Conservation (phyloP, 2,329 filamentous ascomycete species). For the Pseudofabraea citricarpa region DNA sequence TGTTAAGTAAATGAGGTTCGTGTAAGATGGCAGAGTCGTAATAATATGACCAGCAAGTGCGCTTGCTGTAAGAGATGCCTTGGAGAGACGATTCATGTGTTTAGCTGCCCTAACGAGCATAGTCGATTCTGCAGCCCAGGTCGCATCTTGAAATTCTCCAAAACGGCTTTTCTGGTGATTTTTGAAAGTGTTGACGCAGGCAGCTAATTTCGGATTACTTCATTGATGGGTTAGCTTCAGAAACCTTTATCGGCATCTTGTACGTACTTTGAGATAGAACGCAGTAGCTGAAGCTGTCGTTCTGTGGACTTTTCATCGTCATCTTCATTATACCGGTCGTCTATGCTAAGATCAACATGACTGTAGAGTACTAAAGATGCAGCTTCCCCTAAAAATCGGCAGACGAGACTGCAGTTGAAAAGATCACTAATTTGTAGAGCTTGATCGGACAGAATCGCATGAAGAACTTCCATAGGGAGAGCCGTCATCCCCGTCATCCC, state of each 20-base stretch:
- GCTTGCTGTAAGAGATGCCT: slow-evolving; percentile 4
- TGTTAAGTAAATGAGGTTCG: slow-evolving; percentile 3
- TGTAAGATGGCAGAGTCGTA: slow-evolving; percentile 5
- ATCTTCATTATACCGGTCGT: background rate
- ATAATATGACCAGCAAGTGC: slow-evolving; percentile 6
- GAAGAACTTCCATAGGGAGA: slow-evolving; percentile 6
- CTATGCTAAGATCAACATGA: background rate
- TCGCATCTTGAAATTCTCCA: background rate
- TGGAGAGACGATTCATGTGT: slow-evolving; percentile 6
- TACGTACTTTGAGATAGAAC: slow-evolving; percentile 6
- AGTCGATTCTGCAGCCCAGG: background rate
- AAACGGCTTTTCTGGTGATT: background rate
- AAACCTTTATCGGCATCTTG: background rate
- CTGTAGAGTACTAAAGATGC: slow-evolving; percentile 3
- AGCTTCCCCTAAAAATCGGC: slow-evolving; percentile 1
- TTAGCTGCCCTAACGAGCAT: slow-evolving; percentile 1
- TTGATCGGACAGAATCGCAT: slow-evolving; percentile 3
- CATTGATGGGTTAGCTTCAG: background rate
- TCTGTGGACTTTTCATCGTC: background rate
- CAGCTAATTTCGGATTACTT: background rate
- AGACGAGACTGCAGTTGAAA: slow-evolving; percentile 5
- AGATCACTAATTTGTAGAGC: background rate
- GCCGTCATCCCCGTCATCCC: slow-evolving; percentile 1
- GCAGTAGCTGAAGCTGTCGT: background rate
- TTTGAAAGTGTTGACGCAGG: slow-evolving; percentile 3